phyloP scores from a whole-genome alignment of 345 rosid genomes.

The Populus davidiana region DNA sequence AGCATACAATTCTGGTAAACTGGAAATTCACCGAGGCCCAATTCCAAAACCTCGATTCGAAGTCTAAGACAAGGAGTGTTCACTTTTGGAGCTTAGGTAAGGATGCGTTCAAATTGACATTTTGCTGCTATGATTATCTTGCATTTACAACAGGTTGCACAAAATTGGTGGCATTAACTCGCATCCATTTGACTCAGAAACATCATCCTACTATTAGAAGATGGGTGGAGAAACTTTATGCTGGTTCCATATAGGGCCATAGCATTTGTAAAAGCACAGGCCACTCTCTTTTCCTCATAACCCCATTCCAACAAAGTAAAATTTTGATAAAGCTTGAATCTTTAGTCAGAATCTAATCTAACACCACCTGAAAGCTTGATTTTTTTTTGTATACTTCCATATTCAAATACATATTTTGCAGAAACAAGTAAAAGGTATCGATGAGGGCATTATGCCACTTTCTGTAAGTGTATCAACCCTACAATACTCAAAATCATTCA shows the following conservation, averaged over 20 bases:
- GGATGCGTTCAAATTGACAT: too few relatives aligned
- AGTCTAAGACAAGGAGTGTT: too few relatives aligned
- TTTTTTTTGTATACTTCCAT: not conserved
- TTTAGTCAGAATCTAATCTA: too few relatives aligned
- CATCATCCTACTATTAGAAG: not conserved
- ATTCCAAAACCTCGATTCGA: too few relatives aligned
- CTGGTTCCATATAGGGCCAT: not conserved
- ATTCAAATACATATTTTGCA: not conserved
- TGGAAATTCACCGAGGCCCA: too few relatives aligned
- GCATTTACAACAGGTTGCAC: not conserved
- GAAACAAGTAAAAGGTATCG: not conserved
- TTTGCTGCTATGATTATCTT: too few relatives aligned
- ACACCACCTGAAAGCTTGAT: not conserved
- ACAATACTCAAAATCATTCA: not conserved
- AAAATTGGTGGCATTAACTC: not conserved
- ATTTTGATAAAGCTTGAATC: not conserved
- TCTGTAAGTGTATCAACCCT: not conserved
- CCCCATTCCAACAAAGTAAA: not conserved
- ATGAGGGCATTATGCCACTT: not conserved
- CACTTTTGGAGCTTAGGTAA: too few relatives aligned
- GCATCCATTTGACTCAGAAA: too few relatives aligned
- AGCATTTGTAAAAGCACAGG: not conserved
- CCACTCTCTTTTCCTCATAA: not conserved
- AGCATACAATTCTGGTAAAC: too few relatives aligned
- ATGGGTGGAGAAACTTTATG: not conserved